phyloP scores from a whole-genome alignment of 257 asterid species.

The Cinchona pubescens region DNA sequence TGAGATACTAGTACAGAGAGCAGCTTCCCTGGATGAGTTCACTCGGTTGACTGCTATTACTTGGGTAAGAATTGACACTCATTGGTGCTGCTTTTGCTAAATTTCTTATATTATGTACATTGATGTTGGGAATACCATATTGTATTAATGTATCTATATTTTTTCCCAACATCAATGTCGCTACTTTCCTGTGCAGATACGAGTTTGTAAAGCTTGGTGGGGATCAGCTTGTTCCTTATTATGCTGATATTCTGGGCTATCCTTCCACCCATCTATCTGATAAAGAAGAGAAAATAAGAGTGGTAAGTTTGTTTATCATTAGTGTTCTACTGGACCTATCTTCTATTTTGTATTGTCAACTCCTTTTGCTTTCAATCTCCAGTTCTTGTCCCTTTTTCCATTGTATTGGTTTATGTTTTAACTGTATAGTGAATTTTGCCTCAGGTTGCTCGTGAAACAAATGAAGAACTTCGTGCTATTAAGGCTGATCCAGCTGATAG shows the following conservation, averaged over 20 bases:
- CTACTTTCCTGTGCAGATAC: constrained; percentile 49
- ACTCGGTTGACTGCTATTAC: constrained; percentile 94
- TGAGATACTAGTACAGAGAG: constrained; percentile 96
- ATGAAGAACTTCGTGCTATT: constrained; percentile 86
- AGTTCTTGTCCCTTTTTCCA: background rate
- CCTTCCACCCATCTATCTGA: constrained; percentile 96
- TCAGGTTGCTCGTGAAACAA: constrained; percentile 97
- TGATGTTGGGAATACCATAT: background rate
- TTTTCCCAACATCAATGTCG: constrained; percentile 22
- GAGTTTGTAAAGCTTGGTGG: constrained; percentile 99
- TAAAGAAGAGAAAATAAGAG: constrained; percentile 97
- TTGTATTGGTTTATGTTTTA: background rate
- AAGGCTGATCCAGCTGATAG: constrained; percentile 86
- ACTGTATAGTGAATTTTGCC: background rate
- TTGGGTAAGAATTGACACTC: constrained; percentile 59
- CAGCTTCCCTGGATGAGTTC: constrained; percentile 89
- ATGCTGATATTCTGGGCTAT: constrained; percentile 97
- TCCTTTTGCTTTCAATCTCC: background rate
- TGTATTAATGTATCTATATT: constrained; percentile 12
- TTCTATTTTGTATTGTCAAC: constrained; percentile 1
- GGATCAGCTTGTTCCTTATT: constrained; percentile 93
- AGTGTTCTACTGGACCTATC: background rate
- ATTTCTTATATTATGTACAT: background rate
- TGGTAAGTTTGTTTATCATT: constrained; percentile 46
- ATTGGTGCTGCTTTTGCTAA: background rate